Conservation (phyloP, 768 basidiomycete species). For the Omphalotus guepiniiformis region DNA sequence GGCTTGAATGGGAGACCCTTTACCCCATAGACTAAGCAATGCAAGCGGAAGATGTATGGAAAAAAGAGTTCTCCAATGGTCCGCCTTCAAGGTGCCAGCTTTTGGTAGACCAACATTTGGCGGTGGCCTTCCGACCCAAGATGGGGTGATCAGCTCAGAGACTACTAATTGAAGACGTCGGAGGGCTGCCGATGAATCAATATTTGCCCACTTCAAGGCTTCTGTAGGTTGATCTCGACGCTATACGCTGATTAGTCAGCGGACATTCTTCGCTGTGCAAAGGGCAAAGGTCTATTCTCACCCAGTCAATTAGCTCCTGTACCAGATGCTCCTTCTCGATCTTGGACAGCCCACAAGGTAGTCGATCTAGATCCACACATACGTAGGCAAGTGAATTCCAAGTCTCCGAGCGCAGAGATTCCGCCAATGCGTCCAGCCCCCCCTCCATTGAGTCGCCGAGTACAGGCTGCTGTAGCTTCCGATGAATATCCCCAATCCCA, state of each 20-base stretch:
- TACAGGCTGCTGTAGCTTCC: background rate
- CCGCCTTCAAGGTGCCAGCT: slow-evolving; percentile 23
- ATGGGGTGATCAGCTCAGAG: background rate
- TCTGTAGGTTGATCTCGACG: background rate
- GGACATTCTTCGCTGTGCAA: background rate
- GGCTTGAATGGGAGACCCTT: background rate
- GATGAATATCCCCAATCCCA: background rate
- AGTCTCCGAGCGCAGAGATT: background rate
- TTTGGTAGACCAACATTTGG: slow-evolving; percentile 7
- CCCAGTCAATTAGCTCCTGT: background rate
- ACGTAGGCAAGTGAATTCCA: background rate
- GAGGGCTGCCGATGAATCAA: background rate
- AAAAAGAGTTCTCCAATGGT: slow-evolving; percentile 17
- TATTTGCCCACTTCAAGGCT: background rate
- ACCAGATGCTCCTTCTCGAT: background rate
- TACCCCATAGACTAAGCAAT: slow-evolving; percentile 18
- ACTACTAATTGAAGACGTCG: background rate
- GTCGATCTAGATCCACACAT: background rate
- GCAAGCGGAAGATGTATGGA: slow-evolving; percentile 19
- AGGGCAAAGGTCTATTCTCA: background rate
- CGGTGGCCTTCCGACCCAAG: slow-evolving; percentile 11
- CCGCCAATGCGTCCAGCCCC: background rate
- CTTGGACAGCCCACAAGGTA: background rate
- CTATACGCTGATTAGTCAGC: background rate
- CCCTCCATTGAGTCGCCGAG: too few species aligned